Conservation (phyloP, 108 stramenopile species). For the Nannochloropsis salina region DNA sequence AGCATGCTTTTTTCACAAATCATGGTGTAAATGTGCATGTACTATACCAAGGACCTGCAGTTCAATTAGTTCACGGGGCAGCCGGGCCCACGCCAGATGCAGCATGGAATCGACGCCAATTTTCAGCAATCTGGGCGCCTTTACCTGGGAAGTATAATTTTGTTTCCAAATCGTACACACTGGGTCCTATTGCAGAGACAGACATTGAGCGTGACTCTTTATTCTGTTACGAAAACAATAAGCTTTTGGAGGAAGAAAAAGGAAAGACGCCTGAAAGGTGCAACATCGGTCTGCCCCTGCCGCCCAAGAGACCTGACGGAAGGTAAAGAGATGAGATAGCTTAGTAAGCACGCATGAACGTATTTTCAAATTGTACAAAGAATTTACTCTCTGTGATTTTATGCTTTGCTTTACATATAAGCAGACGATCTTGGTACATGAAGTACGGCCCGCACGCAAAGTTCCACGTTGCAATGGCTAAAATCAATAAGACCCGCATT, state of each 20-base stretch:
- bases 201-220: conserved; percentile 26
- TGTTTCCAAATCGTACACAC: conserved; percentile 22
- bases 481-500: too few relatives aligned
- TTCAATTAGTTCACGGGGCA: conserved; percentile 34
- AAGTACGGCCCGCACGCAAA: too few relatives aligned
- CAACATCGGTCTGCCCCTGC: not conserved
- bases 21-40: conserved; percentile 31
- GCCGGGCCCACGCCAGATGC: conserved; percentile 42
- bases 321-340: too few relatives aligned
- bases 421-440: too few relatives aligned
- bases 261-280: not conserved
- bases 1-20: conserved; percentile 39
- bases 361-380: too few relatives aligned
- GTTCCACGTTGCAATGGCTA: too few relatives aligned
- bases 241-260: not conserved
- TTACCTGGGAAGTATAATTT: conserved; percentile 36
- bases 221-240: not conserved
- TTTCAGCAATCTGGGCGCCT: conserved; percentile 56
- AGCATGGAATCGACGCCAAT: conserved; percentile 49
- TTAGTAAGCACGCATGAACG: too few relatives aligned
- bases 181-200: conserved; percentile 31
- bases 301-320: not conserved
- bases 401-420: too few relatives aligned
- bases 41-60: conserved; percentile 25
- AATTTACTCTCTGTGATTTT: too few relatives aligned